Evolutionary conservation across 108 stramenopile genomes (phyloP).

Genomic region (Nitzschia inconspicua): DNA sequence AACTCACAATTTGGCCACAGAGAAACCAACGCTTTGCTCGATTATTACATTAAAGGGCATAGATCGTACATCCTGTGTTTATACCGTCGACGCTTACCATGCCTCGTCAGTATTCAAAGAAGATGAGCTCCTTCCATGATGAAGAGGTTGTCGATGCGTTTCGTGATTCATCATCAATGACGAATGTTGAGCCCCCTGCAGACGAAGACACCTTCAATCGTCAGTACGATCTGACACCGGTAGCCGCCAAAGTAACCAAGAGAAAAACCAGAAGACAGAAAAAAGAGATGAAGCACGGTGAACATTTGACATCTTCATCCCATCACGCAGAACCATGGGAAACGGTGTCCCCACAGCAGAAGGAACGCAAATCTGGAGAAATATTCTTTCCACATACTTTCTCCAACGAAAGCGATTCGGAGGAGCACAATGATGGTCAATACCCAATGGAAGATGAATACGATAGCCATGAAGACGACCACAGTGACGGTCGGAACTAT

Average conservation of each 20-base stretch:
- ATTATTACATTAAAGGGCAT: too few species aligned
- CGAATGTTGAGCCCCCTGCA: neutral
- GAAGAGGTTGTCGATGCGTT: too few species aligned
- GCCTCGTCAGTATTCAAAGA: too few species aligned
- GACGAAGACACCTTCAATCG: slow-evolving; percentile 18
- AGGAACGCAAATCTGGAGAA: neutral
- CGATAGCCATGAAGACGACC: slow-evolving; percentile 12
- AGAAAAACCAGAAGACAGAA: neutral
- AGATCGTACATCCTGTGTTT: too few species aligned
- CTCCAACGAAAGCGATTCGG: slow-evolving; percentile 16
- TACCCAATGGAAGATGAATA: slow-evolving; percentile 1
- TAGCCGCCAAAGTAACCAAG: neutral
- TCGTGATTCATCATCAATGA: too few species aligned
- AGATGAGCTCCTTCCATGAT: too few species aligned
- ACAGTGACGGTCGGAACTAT: slow-evolving; percentile 4
- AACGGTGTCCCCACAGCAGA: slow-evolving; percentile 1
- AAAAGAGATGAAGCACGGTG: neutral
- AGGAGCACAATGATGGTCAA: slow-evolving; percentile 8
- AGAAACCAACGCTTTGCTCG: too few species aligned
- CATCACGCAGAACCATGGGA: slow-evolving; percentile 35
- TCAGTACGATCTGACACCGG: slow-evolving; percentile 27
- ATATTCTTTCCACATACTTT: neutral
- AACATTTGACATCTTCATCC: neutral
- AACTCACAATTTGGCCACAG: too few species aligned
- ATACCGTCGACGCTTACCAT: too few species aligned